These are phyloP conservation scores for Alternaria incomplexa DNA, from an alignment of 2,329 filamentous ascomycete genomes.

Conservation along the genomic window DNA sequence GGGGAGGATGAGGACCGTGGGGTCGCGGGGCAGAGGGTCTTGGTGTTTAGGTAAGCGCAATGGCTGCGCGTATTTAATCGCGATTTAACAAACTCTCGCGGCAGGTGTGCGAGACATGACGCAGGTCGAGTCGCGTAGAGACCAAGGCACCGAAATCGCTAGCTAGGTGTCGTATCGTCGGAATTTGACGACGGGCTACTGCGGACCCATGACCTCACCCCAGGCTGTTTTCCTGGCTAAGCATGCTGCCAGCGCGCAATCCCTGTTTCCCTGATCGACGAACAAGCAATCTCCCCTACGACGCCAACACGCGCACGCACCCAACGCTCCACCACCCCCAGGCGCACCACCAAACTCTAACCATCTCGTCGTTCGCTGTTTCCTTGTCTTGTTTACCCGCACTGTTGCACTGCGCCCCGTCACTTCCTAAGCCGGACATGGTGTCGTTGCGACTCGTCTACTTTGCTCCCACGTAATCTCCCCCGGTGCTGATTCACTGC, in stretches of 20 bases:
- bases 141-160: neutral
- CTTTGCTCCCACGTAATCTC: slow-evolving; percentile 36
- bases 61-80: slow-evolving; percentile 13
- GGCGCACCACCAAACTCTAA: neutral
- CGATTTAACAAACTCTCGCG: neutral
- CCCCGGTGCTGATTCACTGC: slow-evolving; percentile 24
- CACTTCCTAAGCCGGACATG: slow-evolving; percentile 23
- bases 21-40: neutral
- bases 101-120: slow-evolving; percentile 22
- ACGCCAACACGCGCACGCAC: slow-evolving; percentile 2
- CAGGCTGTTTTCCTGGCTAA: slow-evolving; percentile 1
- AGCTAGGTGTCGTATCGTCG: neutral
- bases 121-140: slow-evolving; percentile 17
- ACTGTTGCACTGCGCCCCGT: slow-evolving; percentile 1
- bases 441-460: slow-evolving; percentile 29
- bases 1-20: neutral
- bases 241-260: slow-evolving; percentile 11
- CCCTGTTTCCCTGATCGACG: slow-evolving; percentile 23
- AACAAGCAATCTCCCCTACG: slow-evolving; percentile 18
- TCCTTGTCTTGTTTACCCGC: slow-evolving; percentile 1
- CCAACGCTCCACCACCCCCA: slow-evolving; percentile 8
- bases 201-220: slow-evolving; percentile 6
- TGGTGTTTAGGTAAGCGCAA: slow-evolving; percentile 21
- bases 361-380: neutral
- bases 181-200: neutral